Conservation (phyloP, 1,284 basidiomycete species). For the Athelia psychrophila region DNA sequence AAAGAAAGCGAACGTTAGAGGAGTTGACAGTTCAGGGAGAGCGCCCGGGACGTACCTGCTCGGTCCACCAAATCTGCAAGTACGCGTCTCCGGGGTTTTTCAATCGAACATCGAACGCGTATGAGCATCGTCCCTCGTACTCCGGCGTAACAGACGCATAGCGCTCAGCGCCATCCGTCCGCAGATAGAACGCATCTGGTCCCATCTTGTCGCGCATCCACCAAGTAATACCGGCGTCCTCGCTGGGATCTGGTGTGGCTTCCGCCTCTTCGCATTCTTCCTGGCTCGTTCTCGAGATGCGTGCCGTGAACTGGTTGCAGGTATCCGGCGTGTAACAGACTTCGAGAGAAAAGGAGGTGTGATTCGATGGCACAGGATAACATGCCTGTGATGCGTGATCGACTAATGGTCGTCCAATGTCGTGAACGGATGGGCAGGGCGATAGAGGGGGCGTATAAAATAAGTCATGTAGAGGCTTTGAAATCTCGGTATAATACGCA, state of each 20-base stretch:
- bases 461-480: too few species aligned
- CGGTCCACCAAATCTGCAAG: background rate
- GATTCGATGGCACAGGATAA: background rate
- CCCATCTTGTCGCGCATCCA: constrained; percentile 1
- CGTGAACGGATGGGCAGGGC: background rate
- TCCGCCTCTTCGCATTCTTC: background rate
- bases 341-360: background rate
- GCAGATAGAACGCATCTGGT: constrained; percentile 5
- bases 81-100: constrained; percentile 3
- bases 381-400: background rate
- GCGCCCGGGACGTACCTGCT: background rate
- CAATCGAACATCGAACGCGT: constrained; percentile 2
- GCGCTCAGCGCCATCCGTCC: constrained; percentile 4
- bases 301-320: background rate
- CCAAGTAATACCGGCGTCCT: background rate
- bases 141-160: background rate
- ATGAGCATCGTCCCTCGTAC: constrained; percentile 4
- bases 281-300: background rate
- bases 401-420: background rate
- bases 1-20: background rate
- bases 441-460: background rate
- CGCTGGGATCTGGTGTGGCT: background rate
- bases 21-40: background rate
- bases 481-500: too few species aligned
- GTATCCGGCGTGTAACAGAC: background rate